Conservation (phyloP, 768 basidiomycete species). For the Tulasnella sp. region DNA sequence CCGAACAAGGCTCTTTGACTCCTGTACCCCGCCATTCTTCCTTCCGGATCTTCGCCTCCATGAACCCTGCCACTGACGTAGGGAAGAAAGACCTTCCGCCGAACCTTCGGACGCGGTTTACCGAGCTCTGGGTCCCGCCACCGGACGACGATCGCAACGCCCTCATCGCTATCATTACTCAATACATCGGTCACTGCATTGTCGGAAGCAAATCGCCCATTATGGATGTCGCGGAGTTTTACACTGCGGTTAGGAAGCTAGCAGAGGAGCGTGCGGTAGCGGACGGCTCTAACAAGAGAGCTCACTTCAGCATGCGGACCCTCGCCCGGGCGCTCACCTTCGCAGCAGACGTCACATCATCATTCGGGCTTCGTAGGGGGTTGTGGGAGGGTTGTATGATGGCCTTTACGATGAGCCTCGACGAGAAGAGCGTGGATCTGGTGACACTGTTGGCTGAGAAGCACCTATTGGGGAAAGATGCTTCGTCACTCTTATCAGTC, state of each 20-base stretch:
- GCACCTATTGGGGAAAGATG: slow-evolving; percentile 68
- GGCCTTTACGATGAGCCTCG: slow-evolving; percentile 95
- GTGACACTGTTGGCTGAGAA: slow-evolving; percentile 62
- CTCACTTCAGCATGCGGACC: slow-evolving; percentile 97
- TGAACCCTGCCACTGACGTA: slow-evolving; percentile 98
- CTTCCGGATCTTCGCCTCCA: slow-evolving; percentile 95
- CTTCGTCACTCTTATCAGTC: slow-evolving; percentile 58
- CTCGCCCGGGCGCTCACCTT: slow-evolving; percentile 83
- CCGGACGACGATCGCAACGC: slow-evolving; percentile 90
- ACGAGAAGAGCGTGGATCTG: slow-evolving; percentile 51
- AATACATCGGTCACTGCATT: slow-evolving; percentile 77
- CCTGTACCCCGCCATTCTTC: slow-evolving; percentile 85
- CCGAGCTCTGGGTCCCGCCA: slow-evolving; percentile 89
- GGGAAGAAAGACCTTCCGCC: slow-evolving; percentile 96
- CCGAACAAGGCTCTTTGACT: slow-evolving; percentile 85
- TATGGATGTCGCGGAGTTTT: slow-evolving; percentile 88
- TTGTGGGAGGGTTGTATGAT: slow-evolving; percentile 96
- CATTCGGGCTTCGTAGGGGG: slow-evolving; percentile 72
- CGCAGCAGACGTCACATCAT: slow-evolving; percentile 64
- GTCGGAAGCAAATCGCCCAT: slow-evolving; percentile 79
- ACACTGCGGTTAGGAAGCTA: slow-evolving; percentile 64
- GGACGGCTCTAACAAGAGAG: slow-evolving; percentile 84
- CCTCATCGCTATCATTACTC: slow-evolving; percentile 69
- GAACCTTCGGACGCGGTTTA: slow-evolving; percentile 82
- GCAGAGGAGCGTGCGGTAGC: slow-evolving; percentile 68